Conservation (phyloP, 371 early-diverging fungal genomes). For the Smittium culicis region DNA sequence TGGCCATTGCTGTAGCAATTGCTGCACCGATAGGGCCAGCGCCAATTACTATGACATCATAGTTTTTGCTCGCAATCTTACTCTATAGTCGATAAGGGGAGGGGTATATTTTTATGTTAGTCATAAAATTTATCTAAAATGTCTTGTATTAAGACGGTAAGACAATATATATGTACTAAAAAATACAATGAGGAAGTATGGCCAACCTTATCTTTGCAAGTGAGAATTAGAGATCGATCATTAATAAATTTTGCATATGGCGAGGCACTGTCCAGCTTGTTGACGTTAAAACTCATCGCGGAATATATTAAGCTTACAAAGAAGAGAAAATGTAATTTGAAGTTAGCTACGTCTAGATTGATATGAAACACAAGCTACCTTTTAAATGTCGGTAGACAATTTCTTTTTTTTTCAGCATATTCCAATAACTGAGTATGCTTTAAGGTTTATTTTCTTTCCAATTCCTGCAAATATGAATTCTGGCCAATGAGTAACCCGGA, state of each 20-base stretch:
- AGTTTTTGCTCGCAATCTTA: conserved; percentile 17
- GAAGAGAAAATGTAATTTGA: too few relatives aligned
- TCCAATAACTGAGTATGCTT: too few relatives aligned
- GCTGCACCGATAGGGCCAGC: conserved; percentile 83
- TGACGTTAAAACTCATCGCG: conserved; percentile 1
- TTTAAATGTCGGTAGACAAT: too few relatives aligned
- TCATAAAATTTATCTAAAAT: too few relatives aligned
- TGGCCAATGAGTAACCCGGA: too few relatives aligned
- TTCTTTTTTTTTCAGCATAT: too few relatives aligned
- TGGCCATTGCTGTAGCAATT: conserved; percentile 43
- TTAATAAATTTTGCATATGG: neutral
- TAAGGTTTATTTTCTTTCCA: too few relatives aligned
- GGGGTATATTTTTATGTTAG: conserved; percentile 7
- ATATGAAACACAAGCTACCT: too few relatives aligned
- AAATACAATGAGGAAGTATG: too few relatives aligned
- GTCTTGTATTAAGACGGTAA: conserved; percentile 21
- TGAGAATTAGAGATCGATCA: conserved; percentile 3
- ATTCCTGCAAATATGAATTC: too few relatives aligned
- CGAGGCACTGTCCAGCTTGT: neutral
- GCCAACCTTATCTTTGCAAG: conserved; percentile 8
- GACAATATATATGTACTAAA: conserved; percentile 23
- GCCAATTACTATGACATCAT: conserved; percentile 73
- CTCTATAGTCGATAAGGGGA: neutral
- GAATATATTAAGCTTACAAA: too few relatives aligned
- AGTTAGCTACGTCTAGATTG: too few relatives aligned